A percentile compares a stretch with the other conserved stretches of the same genome.
Conservation (phyloP, 768 basidiomycete species). For the Floccularia luteovirens region DNA sequence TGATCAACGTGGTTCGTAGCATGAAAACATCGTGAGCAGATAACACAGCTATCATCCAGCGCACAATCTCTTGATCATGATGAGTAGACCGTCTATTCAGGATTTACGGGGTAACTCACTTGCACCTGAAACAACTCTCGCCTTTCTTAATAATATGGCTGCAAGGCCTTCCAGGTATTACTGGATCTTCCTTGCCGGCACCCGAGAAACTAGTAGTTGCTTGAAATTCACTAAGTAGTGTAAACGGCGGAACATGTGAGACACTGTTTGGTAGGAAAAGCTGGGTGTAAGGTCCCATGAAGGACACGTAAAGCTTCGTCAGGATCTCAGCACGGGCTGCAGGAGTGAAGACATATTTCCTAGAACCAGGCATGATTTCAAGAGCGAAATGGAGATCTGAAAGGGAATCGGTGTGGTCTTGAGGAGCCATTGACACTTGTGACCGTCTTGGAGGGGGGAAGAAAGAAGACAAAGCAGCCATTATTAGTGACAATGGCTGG, state of each 20-base stretch:
- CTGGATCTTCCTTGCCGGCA: slow-evolving; percentile 50
- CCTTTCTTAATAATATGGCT: slow-evolving; percentile 86
- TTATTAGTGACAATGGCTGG: slow-evolving; percentile 10
- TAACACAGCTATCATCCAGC: slow-evolving; percentile 81
- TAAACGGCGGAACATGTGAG: slow-evolving; percentile 52
- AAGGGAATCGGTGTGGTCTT: slow-evolving; percentile 40
- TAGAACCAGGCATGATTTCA: slow-evolving; percentile 74
- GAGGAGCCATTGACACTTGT: slow-evolving; percentile 12
- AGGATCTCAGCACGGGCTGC: slow-evolving; percentile 74
- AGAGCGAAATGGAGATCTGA: slow-evolving; percentile 69
- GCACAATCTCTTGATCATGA: slow-evolving; percentile 70
- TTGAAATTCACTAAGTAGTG: slow-evolving; percentile 68
- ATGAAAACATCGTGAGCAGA: slow-evolving; percentile 88
- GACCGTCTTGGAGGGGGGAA: slow-evolving; percentile 14
- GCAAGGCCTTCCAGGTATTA: slow-evolving; percentile 68
- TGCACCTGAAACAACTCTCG: slow-evolving; percentile 91
- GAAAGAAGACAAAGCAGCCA: slow-evolving; percentile 12
- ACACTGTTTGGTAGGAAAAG: slow-evolving; percentile 66
- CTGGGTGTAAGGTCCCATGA: slow-evolving; percentile 72
- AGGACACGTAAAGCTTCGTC: slow-evolving; percentile 73
- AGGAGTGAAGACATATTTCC: slow-evolving; percentile 71
- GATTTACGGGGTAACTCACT: slow-evolving; percentile 45
- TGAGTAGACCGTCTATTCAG: slow-evolving; percentile 2
- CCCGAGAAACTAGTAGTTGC: slow-evolving; percentile 45
- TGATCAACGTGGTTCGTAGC: slow-evolving; percentile 81